These are phyloP conservation scores for Fusarium clavum DNA, from an alignment of 2,329 filamentous ascomycete species.

Conservation along the genomic window DNA sequence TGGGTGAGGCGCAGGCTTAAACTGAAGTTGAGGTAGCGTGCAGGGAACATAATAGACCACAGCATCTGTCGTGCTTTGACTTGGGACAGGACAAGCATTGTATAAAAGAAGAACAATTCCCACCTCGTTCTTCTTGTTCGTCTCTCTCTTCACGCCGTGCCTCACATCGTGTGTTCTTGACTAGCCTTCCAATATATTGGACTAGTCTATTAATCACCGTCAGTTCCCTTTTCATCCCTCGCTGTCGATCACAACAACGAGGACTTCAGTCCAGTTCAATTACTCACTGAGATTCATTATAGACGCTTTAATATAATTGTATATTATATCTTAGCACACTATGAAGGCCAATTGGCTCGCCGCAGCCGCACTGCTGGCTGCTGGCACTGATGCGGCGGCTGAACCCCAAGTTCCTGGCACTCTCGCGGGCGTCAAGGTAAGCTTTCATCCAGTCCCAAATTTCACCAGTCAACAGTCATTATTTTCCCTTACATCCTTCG, in stretches of 20 bases:
- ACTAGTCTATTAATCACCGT: slow-evolving; percentile 11
- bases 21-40: slow-evolving; percentile 1
- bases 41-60: slow-evolving; percentile 15
- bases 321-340: slow-evolving; percentile 13
- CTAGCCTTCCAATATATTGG: slow-evolving; percentile 24
- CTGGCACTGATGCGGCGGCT: slow-evolving; percentile 44
- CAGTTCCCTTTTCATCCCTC: background rate
- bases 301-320: background rate
- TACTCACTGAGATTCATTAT: background rate
- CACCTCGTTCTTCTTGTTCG: background rate
- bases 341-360: slow-evolving; percentile 53
- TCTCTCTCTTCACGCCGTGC: background rate
- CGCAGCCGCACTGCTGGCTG: slow-evolving; percentile 49
- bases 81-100: slow-evolving; percentile 10
- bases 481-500: background rate
- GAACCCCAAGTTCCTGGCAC: slow-evolving; percentile 17
- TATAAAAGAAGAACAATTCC: slow-evolving; percentile 12
- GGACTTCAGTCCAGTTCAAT: background rate
- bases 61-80: slow-evolving; percentile 8
- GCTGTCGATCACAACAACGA: background rate
- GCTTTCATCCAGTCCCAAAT: background rate
- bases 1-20: slow-evolving; percentile 1
- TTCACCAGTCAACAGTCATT: background rate
- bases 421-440: slow-evolving; percentile 30
- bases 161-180: slow-evolving; percentile 6